phyloP scores from a whole-genome alignment of 768 basidiomycete genomes.

The Auricularia sp. region DNA sequence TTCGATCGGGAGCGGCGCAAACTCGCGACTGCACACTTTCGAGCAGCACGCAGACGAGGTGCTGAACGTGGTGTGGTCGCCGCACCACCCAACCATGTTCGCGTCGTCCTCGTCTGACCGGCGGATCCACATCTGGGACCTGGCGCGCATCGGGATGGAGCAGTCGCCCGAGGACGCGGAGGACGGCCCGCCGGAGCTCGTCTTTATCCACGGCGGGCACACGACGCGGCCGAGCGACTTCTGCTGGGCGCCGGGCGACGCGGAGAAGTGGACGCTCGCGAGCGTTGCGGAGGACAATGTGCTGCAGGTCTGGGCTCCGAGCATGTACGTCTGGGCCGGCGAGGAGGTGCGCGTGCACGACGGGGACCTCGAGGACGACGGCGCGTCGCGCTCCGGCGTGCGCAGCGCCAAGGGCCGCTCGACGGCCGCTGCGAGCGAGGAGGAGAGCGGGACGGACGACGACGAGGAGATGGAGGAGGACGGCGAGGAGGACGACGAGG shows the following conservation, averaged over 20 bases:
- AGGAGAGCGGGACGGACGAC: slow-evolving; percentile 3
- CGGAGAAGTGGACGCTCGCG: slow-evolving; percentile 75
- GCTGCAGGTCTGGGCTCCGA: slow-evolving; percentile 95
- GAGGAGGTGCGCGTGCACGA: slow-evolving; percentile 79
- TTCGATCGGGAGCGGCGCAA: slow-evolving; percentile 30
- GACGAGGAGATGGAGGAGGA: slow-evolving; percentile 7
- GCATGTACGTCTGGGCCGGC: slow-evolving; percentile 86
- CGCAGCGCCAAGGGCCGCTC: not conserved
- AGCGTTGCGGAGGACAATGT: slow-evolving; percentile 96
- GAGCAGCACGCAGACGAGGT: slow-evolving; percentile 93
- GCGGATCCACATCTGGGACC: slow-evolving; percentile 90
- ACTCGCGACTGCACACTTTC: slow-evolving; percentile 76
- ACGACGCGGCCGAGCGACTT: slow-evolving; percentile 88
- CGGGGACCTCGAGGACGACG: slow-evolving; percentile 72
- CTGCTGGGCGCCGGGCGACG: slow-evolving; percentile 81
- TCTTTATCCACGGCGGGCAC: slow-evolving; percentile 94
- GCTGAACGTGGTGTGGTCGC: slow-evolving; percentile 90
- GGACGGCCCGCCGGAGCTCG: slow-evolving; percentile 91
- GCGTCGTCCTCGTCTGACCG: slow-evolving; percentile 92
- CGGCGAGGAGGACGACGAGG: slow-evolving; percentile 6
- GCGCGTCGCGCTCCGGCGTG: slow-evolving; percentile 53
- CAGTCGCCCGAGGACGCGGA: slow-evolving; percentile 98
- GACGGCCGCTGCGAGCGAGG: slow-evolving; percentile 1
- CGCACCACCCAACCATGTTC: slow-evolving; percentile 83
- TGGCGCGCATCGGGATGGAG: slow-evolving; percentile 83